Percentiles rank a stretch among this genome's conserved stretches.
phyloP scores from a whole-genome alignment of 257 asterid genomes.

The Nicotiana obtusifolia region DNA sequence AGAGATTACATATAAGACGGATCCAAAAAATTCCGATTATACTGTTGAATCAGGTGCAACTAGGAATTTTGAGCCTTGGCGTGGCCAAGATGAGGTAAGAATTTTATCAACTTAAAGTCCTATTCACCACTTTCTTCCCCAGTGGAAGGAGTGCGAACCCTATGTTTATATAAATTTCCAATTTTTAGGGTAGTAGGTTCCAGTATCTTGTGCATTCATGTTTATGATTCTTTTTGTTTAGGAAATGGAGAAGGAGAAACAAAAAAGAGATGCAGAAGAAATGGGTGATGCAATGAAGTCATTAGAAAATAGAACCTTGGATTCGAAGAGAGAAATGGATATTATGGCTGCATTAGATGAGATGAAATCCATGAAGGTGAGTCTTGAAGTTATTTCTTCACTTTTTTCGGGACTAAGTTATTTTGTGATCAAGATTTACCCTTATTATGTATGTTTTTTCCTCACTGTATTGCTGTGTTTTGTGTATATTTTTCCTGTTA shows the following conservation, averaged over 20 bases:
- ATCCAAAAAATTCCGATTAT: conserved; percentile 87
- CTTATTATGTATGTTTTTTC: not conserved
- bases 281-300: conserved; percentile 98
- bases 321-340: conserved; percentile 90
- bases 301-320: conserved; percentile 77
- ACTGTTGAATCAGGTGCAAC: conserved; percentile 75
- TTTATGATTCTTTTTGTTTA: not conserved
- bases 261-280: conserved; percentile 71
- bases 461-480: not conserved
- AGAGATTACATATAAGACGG: conserved; percentile 75
- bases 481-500: not conserved
- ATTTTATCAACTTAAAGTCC: too few species aligned
- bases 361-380: conserved; percentile 90
- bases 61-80: conserved; percentile 87
- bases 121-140: too few species aligned
- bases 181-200: too few species aligned
- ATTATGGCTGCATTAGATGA: conserved; percentile 86
- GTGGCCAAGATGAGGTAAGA: conserved; percentile 55
- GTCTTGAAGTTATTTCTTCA: conserved; percentile 1
- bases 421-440: not conserved
- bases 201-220: too few species aligned
- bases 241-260: conserved; percentile 54
- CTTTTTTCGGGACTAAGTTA: not conserved
- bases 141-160: too few species aligned
- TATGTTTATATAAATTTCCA: too few species aligned